A percentile compares a stretch with the other conserved stretches of the same genome.
These are phyloP conservation scores for Eimeria falciformis DNA, from an alignment of 169 alveolate species.

Conservation along the genomic window DNA sequence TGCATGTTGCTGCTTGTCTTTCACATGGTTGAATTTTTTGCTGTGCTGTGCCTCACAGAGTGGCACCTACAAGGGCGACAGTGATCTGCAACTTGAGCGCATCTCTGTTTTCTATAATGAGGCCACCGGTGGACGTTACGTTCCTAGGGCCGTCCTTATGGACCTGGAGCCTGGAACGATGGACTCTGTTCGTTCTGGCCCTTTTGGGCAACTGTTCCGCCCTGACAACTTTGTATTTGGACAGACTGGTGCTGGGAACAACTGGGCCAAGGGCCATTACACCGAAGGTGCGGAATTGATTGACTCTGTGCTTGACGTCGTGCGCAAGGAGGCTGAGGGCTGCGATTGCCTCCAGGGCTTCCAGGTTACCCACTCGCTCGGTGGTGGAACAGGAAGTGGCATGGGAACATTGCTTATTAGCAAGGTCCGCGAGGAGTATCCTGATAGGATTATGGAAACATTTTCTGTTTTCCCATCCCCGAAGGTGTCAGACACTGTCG, in stretches of 20 bases:
- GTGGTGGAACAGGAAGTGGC: conserved; percentile 99
- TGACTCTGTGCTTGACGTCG: conserved; percentile 98
- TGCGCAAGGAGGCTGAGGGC: conserved; percentile 99
- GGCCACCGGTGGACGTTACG: conserved; percentile 99
- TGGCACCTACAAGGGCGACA: conserved; percentile 98
- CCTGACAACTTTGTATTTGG: conserved; percentile 99
- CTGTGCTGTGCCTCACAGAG: conserved; percentile 77
- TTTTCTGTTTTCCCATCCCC: conserved; percentile 99
- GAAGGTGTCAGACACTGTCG: conserved; percentile 99
- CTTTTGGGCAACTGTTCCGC: conserved; percentile 98
- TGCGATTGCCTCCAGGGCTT: conserved; percentile 98
- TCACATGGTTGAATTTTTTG: no score
- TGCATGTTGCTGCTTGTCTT: background rate
- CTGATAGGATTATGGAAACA: conserved; percentile 98
- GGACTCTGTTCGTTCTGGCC: conserved; percentile 99
- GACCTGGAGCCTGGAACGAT: conserved; percentile 99
- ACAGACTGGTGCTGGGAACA: conserved; percentile 99
- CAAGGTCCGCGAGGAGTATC: conserved; percentile 98
- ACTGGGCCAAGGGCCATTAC: conserved; percentile 99
- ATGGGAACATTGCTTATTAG: conserved; percentile 98
- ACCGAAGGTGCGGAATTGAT: conserved; percentile 99
- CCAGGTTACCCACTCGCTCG: conserved; percentile 97
- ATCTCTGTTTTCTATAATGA: conserved; percentile 98
- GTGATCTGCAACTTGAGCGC: conserved; percentile 97
- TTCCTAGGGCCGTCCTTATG: conserved; percentile 99